phyloP scores from a whole-genome alignment of 2,329 filamentous ascomycete genomes.

The Ophidiomyces ophidiicola region DNA sequence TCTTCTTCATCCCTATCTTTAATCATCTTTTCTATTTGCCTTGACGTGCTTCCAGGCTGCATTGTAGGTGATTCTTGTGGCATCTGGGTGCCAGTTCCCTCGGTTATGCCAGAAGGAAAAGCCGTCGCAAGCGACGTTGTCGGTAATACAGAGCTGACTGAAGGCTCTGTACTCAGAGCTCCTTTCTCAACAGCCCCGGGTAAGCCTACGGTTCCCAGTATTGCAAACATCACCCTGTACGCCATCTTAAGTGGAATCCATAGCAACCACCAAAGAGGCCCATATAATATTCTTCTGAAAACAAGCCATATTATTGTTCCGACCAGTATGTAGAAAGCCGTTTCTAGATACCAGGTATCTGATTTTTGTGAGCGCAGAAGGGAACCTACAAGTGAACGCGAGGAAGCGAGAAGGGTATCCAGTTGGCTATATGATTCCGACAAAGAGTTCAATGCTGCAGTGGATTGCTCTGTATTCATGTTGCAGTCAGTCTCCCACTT shows the following conservation, averaged over 20 bases:
- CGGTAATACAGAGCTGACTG: background rate
- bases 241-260: conserved; percentile 65
- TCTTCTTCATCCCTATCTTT: conserved; percentile 18
- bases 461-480: conserved; percentile 50
- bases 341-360: conserved; percentile 95
- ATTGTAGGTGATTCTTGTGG: background rate
- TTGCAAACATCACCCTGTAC: conserved; percentile 46
- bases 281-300: conserved; percentile 74
- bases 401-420: conserved; percentile 62
- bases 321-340: conserved; percentile 69
- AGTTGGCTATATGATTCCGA: conserved; percentile 70
- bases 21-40: conserved; percentile 33
- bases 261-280: conserved; percentile 78
- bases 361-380: conserved; percentile 82
- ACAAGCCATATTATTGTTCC: conserved; percentile 73
- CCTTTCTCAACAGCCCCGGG: background rate
- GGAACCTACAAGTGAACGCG: conserved; percentile 61
- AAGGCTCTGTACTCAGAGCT: background rate
- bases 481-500: background rate
- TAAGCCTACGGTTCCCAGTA: conserved; percentile 42
- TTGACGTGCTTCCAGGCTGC: conserved; percentile 28
- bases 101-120: background rate
- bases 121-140: conserved; percentile 2
- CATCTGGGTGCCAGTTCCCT: background rate
- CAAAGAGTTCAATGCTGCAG: conserved; percentile 66